These are phyloP conservation scores for Fennellomyces sp. DNA, from an alignment of 371 early-diverging fungal species.

Conservation along the genomic window DNA sequence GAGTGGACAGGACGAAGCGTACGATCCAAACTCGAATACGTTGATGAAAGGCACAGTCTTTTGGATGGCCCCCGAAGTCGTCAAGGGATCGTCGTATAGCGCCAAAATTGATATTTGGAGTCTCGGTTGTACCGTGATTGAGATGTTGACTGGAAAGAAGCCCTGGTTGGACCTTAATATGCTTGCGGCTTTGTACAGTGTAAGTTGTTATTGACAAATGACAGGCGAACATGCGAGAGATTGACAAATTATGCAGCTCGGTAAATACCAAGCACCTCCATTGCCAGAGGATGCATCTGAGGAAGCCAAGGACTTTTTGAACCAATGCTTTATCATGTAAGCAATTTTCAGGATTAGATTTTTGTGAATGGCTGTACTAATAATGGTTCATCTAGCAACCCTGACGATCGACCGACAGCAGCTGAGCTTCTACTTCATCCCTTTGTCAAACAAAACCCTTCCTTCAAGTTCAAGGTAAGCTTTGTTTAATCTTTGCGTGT, in stretches of 20 bases:
- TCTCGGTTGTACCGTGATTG: conserved; percentile 94
- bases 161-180: conserved; percentile 90
- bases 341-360: no score
- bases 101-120: conserved; percentile 82
- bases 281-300: conserved; percentile 73
- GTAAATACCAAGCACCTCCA: conserved; percentile 80
- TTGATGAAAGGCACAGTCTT: conserved; percentile 54
- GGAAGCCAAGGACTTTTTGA: conserved; percentile 76
- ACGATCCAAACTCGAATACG: conserved; percentile 52
- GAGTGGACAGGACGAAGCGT: conserved; percentile 51
- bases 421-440: conserved; percentile 59
- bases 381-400: no score
- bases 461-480: conserved; percentile 61
- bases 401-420: conserved; percentile 70
- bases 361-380: no score
- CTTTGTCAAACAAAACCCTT: conserved; percentile 55
- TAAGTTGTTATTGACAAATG: conserved; percentile 25
- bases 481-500: no score
- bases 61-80: conserved; percentile 90
- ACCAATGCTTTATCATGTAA: conserved; percentile 74
- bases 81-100: conserved; percentile 65
- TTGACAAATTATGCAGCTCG: conserved; percentile 70
- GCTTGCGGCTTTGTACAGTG: conserved; percentile 85
- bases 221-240: background rate
- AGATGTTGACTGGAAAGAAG: conserved; percentile 93